Base-by-base conservation (phyloP, 495 filamentous ascomycete genomes). In the Letharia columbiana region DNA sequence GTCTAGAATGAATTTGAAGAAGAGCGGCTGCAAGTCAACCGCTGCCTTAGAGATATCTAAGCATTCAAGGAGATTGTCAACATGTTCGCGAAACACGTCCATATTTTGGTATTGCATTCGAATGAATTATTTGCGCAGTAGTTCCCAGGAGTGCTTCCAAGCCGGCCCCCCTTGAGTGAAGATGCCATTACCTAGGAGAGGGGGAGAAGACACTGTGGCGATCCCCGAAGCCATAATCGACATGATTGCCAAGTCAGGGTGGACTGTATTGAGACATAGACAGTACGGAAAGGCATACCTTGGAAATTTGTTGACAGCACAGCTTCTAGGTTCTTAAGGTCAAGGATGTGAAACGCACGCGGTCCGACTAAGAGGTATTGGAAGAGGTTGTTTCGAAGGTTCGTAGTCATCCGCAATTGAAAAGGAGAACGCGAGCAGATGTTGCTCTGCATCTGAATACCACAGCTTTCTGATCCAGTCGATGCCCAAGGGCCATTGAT, bases 101-200 rank as follows among this genome's bases (percentile, higher is more conserved):
- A 81, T 66, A 52, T 83, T 75, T 18, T 66, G 47, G 63, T 75
- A 71, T 80, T 69, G 72, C 4, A 64, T 67, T 28, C 72, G 69
- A 10, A 74, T 68, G 64, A 85, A 83, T 50, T 78, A 77, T 5
- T 69, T 79, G 3, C 77, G 74, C 9, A 86, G 73, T 7, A 84
- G 71, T 40, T 80, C 77, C 28, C 83, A 73, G 0, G 79, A 83
- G 42, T 77, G 79, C 64, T 77, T 77, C 83, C 84, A 87, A 4
- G 73, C 62, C 52, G 61, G 47, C 1, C 84, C 82, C 39, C 85
- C 81, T 58, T 81, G 77, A 15, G 61, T 67, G 54, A 75, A 76
- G 49, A 75, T 77, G 33, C 73, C 73, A 12, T 71, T 67, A 35
- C 74, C 75, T 12, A 76, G 63, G 10, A 77, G 67, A 37, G 75